phyloP scores from a whole-genome alignment of 768 basidiomycete species.

The Panaeolus papilionaceus region DNA sequence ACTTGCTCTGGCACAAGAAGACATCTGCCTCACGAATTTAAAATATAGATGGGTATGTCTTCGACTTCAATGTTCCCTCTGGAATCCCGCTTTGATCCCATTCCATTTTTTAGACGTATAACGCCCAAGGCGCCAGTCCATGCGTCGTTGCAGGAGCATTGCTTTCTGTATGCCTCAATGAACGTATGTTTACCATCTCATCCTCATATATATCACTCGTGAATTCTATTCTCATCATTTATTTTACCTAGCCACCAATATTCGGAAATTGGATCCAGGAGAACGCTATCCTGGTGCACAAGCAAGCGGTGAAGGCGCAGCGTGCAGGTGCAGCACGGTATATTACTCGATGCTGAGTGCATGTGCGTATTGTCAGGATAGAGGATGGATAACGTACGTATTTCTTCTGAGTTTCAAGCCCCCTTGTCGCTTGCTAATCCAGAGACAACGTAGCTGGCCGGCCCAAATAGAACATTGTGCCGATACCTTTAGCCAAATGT shows the following conservation, averaged over 20 bases:
- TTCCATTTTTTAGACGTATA: neutral
- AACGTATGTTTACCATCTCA: neutral
- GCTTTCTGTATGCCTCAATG: neutral
- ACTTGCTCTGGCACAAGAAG: neutral
- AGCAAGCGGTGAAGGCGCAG: neutral
- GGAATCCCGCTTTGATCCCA: neutral
- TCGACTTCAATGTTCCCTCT: neutral
- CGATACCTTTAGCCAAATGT: neutral
- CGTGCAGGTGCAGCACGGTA: conserved; percentile 1
- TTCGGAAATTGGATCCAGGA: neutral
- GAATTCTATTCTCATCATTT: neutral
- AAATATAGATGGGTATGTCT: conserved; percentile 1
- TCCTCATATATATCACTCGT: neutral
- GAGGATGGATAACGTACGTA: conserved; percentile 7
- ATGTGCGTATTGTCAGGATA: neutral
- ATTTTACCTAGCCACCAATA: neutral
- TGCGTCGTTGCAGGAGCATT: neutral
- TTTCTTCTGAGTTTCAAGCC: neutral
- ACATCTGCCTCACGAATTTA: neutral
- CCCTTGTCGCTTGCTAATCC: neutral
- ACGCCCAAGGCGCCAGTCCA: conserved; percentile 1
- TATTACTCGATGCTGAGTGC: conserved; percentile 11
- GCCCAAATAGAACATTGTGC: neutral
- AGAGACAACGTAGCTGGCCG: neutral
- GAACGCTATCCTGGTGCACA: conserved; percentile 3